Evolutionary conservation across 2,329 filamentous ascomycete species (phyloP), one percentile per base, ranked within the genome.

Genomic region (Amylocarpus encephaloides): DNA sequence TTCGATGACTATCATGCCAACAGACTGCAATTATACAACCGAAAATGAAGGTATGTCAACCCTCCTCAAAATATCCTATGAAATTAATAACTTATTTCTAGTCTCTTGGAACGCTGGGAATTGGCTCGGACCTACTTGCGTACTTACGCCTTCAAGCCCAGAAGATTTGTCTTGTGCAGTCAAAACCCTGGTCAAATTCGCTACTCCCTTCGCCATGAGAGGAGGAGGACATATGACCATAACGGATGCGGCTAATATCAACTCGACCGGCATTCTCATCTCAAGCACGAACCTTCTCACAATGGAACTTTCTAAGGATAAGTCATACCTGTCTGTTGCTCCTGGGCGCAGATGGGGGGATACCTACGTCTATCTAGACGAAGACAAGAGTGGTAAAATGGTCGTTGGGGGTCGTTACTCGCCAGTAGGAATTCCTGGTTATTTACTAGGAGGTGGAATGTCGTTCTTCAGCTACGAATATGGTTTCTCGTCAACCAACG

Each of bases 151-250:
- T 9, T 35, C 35, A 18, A 45, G 19, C 6, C 46, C 55, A 1
- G 32, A 55, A 29, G 30, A 59, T 30, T 16, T 59, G 30, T 58
- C 57, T 2, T 47, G 30, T 15, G 54, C 56, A 13, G 40, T 59
- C 9, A 54, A 50, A 29, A 50, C 22, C 7, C 49, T 58, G 10
- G 47, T 46, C 5, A 22, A 49, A 32, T 45, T 51, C 18, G 26
- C 41, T 11, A 54, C 53, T 13, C 59, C 62, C 32, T 82, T 82
- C 55, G 77, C 78, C 6, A 64, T 79, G 56, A 76, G 78, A 56
- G 75, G 74, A 6, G 79, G 78, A 26, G 79, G 79, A 1, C 78
- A 82, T 63, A 77, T 75, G 50, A 73, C 77, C 3, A 79, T 79
- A 58, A 68, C 74, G n/a, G 71, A 73, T 53, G 70, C 74, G 13